Percentiles rank a stretch among this genome's conserved stretches.
phyloP scores from a whole-genome alignment of 768 basidiomycete species.

The Xerocomus brunneocitrinus region DNA sequence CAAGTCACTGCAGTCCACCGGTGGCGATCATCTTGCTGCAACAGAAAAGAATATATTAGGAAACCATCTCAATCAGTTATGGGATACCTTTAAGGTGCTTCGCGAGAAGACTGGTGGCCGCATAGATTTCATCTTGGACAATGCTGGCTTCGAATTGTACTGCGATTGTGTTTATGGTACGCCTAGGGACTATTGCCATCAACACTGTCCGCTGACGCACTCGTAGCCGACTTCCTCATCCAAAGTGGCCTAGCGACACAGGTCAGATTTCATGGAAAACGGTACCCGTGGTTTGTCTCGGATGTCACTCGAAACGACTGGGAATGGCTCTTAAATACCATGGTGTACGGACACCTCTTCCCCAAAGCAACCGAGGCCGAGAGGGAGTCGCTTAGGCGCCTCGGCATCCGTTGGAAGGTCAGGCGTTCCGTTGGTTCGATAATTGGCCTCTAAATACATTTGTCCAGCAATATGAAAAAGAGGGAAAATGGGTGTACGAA shows the following conservation, averaged over 20 bases:
- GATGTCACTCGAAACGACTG: slow-evolving; percentile 93
- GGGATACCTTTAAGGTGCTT: slow-evolving; percentile 69
- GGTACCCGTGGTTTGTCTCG: slow-evolving; percentile 92
- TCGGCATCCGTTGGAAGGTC: slow-evolving; percentile 90
- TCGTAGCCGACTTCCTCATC: slow-evolving; percentile 83
- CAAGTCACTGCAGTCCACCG: slow-evolving; percentile 92
- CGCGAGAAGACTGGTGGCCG: slow-evolving; percentile 68
- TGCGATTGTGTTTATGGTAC: slow-evolving; percentile 83
- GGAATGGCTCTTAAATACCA: slow-evolving; percentile 85
- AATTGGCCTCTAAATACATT: slow-evolving; percentile 1
- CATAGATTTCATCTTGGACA: slow-evolving; percentile 80
- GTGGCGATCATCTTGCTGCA: slow-evolving; percentile 90
- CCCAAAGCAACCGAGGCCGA: slow-evolving; percentile 75
- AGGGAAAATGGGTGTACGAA: slow-evolving; percentile 93
- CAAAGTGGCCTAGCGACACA: slow-evolving; percentile 83
- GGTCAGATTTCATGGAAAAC: slow-evolving; percentile 93
- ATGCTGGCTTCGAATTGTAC: slow-evolving; percentile 81
- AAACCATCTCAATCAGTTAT: slow-evolving; percentile 68
- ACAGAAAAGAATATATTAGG: slow-evolving; percentile 96
- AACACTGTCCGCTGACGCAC: slow-evolving; percentile 8
- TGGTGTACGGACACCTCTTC: slow-evolving; percentile 93
- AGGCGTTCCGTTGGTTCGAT: slow-evolving; percentile 2
- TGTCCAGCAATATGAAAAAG: slow-evolving; percentile 78
- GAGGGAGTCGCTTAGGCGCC: slow-evolving; percentile 69
- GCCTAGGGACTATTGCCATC: slow-evolving; percentile 14